Evolutionary conservation across 2,329 filamentous ascomycete species (phyloP), one percentile per base, ranked within the genome.

Genomic region (Phyllosticta capitalensis): DNA sequence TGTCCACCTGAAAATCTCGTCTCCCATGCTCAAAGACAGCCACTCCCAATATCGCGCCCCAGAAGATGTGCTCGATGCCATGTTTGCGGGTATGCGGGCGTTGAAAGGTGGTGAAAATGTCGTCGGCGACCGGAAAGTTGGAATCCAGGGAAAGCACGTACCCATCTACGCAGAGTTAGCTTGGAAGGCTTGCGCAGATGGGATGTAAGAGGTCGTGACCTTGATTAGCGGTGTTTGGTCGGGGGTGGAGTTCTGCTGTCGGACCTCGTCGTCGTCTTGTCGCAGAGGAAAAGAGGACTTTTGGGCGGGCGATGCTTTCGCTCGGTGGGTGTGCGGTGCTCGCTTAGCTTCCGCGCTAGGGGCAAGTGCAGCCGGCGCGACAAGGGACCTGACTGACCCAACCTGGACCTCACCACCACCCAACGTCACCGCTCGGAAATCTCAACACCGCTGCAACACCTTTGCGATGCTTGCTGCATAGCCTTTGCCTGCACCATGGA

Each of bases 281-380:
- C 38, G 51, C 55, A 45, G 55, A 38, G 48, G 51, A 56, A 26
- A 60, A 57, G 58, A 58, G 61, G 49, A 69, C 68, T 71, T 72
- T 68, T 67, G 64, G 62, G 33, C 58, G 61, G 55, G 62, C 61
- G 19, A 7, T 10, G 24, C 33, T 58, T 52, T 45, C 38, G 38
- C 14, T 17, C n/a, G 51, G 33, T 48, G 55, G 51, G 51, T 61
- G 59, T 58, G 55, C 52, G 59, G 49, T 48, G 48, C 54, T 61
- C 56, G 59, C 59, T 61, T 58, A 58, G 52, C 33, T 55, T 58
- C 50, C 22, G 55, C 55, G 51, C 54, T 56, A 60, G 33, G 24
- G 55, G 38, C 48, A 52, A 61, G 55, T 55, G 55, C 59, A 58
- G 45, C 58, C 58, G 49, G 33, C 49, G 58, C 58, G 33, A 60